Conservation (phyloP, 169 alveolate species). For the Sarcocystis neurona region DNA sequence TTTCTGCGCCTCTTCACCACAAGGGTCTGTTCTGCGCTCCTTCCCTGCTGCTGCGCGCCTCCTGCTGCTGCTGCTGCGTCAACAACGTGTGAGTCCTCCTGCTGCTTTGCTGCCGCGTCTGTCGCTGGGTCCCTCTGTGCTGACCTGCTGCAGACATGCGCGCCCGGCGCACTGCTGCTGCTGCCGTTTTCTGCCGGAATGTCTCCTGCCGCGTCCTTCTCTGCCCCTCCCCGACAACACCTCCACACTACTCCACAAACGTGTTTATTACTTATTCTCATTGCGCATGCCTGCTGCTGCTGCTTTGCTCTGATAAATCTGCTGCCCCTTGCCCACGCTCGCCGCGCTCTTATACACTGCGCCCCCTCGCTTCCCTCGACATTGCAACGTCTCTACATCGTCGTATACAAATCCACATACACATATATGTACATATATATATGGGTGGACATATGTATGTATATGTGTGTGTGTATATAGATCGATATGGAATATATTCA, state of each 20-base stretch:
- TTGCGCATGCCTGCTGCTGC: no score
- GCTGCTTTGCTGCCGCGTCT: not conserved
- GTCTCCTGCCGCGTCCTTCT: no score
- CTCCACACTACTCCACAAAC: no score
- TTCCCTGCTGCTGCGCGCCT: not conserved
- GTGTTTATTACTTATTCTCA: no score
- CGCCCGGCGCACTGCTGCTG: not conserved
- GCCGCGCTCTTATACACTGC: no score
- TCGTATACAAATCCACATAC: not conserved
- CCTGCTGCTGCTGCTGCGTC: not conserved
- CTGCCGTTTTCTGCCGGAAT: no score
- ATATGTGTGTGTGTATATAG: not conserved
- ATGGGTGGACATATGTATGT: not conserved
- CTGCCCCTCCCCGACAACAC: no score
- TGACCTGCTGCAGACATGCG: not conserved
- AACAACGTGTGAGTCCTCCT: not conserved
- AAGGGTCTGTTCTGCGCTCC: not conserved
- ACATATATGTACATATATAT: not conserved
- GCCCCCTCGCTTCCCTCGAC: no score
- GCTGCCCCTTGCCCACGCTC: no score
- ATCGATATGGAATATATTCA: not conserved
- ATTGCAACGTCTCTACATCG: no score
- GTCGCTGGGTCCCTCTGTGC: not conserved
- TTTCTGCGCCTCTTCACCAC: not conserved
- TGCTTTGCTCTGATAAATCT: no score